These are phyloP conservation scores for Podila clonocystis DNA, from an alignment of 192 early-diverging fungal genomes.

Conservation along the genomic window DNA sequence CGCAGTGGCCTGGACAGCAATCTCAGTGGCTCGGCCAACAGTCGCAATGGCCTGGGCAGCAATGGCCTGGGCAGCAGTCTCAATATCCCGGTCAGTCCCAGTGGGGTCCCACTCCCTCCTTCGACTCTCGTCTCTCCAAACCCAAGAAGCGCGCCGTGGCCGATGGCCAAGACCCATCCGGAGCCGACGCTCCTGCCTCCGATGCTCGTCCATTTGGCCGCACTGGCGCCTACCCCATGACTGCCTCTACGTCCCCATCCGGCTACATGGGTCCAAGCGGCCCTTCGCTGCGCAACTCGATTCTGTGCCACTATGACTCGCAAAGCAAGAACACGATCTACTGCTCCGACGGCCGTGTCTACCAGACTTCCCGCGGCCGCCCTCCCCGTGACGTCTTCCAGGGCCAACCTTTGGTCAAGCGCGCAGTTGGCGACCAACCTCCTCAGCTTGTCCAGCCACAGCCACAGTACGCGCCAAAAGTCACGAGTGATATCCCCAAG, in stretches of 20 bases:
- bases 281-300: background rate
- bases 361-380: background rate
- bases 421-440: too few species aligned
- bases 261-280: background rate
- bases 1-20: background rate
- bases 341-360: slow-evolving; percentile 4
- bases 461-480: too few species aligned
- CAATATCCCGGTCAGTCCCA: background rate
- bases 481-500: too few species aligned
- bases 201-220: background rate
- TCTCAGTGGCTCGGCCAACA: background rate
- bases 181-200: too few species aligned
- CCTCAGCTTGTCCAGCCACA: too few species aligned
- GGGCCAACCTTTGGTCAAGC: background rate
- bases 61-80: background rate
- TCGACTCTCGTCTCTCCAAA: background rate
- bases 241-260: too few species aligned
- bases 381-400: background rate
- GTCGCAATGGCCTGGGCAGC: background rate
- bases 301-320: background rate
- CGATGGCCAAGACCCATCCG: background rate
- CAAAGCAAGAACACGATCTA: background rate
- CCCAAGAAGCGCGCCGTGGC: background rate
- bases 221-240: background rate
- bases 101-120: too few species aligned